A percentile compares a stretch with the other conserved stretches of the same genome.
These are phyloP conservation scores for Gonium pectorale DNA, from an alignment of 139 green algal species.

Conservation along the genomic window DNA sequence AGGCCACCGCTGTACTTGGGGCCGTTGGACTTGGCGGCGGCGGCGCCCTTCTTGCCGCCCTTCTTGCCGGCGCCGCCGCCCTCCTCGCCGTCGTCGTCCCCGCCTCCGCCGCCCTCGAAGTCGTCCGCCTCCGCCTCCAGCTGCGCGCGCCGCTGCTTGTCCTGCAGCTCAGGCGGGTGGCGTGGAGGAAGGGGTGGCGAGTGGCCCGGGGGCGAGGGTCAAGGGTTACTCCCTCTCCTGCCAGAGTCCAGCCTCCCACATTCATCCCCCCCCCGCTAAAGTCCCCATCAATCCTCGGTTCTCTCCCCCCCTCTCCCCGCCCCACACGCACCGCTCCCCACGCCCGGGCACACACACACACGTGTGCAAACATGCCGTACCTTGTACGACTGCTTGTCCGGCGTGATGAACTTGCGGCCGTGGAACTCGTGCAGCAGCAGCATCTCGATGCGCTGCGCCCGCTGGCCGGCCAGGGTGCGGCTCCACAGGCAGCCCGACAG, in stretches of 20 bases:
- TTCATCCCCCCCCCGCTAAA: too few species aligned
- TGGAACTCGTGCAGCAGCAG: conserved; percentile 99
- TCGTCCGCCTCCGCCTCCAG: conserved; percentile 39
- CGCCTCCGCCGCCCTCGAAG: conserved; percentile 14
- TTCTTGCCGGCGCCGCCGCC: conserved; percentile 44
- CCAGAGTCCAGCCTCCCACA: too few species aligned
- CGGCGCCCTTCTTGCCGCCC: conserved; percentile 44
- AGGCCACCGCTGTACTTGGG: conserved; percentile 83
- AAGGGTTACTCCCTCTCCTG: not conserved
- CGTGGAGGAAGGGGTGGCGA: not conserved
- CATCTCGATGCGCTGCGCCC: conserved; percentile 97
- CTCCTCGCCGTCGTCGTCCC: conserved; percentile 36
- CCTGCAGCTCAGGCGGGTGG: conserved; percentile 45
- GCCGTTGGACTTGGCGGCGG: conserved; percentile 64
- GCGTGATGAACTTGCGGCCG: conserved; percentile 94
- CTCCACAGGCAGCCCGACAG: conserved; percentile 89
- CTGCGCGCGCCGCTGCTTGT: conserved; percentile 65
- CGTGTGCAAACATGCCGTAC: too few species aligned
- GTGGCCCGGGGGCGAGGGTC: not conserved
- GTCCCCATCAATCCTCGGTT: not conserved
- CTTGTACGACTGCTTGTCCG: conserved; percentile 85
- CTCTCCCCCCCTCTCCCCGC: not conserved
- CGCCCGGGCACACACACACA: too few species aligned
- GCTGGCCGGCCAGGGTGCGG: conserved; percentile 86
- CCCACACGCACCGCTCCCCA: too few species aligned